Evolutionary conservation across 208 protist species (phyloP), one percentile per base, ranked within the genome.

Genomic region (Porcisia deanei): DNA sequence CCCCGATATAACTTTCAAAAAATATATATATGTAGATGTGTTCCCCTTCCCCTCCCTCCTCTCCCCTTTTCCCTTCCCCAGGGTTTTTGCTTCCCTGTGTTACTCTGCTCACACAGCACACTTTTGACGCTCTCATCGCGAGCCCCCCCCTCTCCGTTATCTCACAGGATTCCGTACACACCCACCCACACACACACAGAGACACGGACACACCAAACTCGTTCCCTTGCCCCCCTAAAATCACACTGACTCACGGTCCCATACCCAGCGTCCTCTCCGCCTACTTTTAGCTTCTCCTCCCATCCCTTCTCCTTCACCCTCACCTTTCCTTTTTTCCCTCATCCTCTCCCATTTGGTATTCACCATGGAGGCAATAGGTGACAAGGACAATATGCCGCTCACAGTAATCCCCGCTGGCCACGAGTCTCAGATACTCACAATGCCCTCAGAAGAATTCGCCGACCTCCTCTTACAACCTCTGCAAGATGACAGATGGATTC

Each of bases 401-500:
- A 71, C 43, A 22, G 58, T 34, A 1, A 52, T 73, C 0, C 37
- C 47, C 30, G 9, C 10, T 3, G 68, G 68, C 16, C 25, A 64
- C 12, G 43, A 43, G 9, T 60, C 69, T 10, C 73, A 41, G 1
- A 61, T 83, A 6, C 82, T 94, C 59, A 84, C 82, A 14, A 89
- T 94, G 79, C 90, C 92, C 6, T 73, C 86, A 25, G 86, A 91
- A 47, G 88, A 95, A 5, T 90, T 96, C 16, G 80, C 90, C 22
- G 82, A 80, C 18, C 73, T 90, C 37, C 92, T 90, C 61, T 43
- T 92, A 12, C 88, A 91, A 47, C 92, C 89, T n/a, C 80, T 97
- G 4, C 82, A 94, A 73, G 92, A 97, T 77, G 92, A 97, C 80
- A 91, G 84, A 10, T 97, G 92, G 92, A 91, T 97, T 53, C 89